Evolutionary conservation across 2,329 filamentous ascomycete species (phyloP).

Genomic region (Dendryphion nanum): DNA sequence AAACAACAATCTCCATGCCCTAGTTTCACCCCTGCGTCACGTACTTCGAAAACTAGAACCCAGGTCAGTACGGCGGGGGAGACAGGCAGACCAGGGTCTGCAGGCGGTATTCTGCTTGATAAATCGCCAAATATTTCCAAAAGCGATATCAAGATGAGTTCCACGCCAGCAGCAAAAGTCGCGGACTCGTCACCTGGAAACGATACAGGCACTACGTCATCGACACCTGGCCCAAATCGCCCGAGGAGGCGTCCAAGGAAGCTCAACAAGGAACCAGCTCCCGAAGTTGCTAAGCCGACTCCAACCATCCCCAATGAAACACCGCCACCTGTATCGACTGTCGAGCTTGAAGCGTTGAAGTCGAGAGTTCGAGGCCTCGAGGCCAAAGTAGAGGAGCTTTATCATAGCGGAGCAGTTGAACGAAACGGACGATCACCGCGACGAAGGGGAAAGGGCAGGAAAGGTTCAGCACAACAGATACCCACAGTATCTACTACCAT

Average conservation of each 20-base stretch:
- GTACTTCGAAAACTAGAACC: constrained; percentile 23
- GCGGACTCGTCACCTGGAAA: constrained; percentile 5
- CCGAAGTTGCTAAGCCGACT: neutral
- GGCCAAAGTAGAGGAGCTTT: constrained; percentile 37
- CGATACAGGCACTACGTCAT: constrained; percentile 5
- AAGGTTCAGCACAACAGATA: constrained; percentile 18
- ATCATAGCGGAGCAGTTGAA: constrained; percentile 13
- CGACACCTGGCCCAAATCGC: constrained; percentile 11
- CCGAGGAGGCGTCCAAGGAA: constrained; percentile 31
- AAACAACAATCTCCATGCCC: constrained; percentile 25
- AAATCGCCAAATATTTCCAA: constrained; percentile 9
- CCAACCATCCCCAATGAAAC: neutral
- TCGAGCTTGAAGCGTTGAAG: constrained; percentile 36
- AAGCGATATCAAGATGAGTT: constrained; percentile 5
- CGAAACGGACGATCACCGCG: constrained; percentile 27
- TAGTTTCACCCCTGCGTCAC: constrained; percentile 15
- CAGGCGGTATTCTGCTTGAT: constrained; percentile 26
- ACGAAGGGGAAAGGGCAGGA: constrained; percentile 31
- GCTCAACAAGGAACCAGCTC: constrained; percentile 27
- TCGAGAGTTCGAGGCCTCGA: constrained; percentile 34
- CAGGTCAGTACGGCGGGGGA: constrained; percentile 3
- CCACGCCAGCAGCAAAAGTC: constrained; percentile 10
- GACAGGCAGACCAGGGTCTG: constrained; percentile 24
- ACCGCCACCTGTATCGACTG: constrained; percentile 10
- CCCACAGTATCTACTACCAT: constrained; percentile 15